These are phyloP conservation scores for Colletotrichum tofieldiae DNA, from an alignment of 2,329 filamentous ascomycete species.

Conservation along the genomic window DNA sequence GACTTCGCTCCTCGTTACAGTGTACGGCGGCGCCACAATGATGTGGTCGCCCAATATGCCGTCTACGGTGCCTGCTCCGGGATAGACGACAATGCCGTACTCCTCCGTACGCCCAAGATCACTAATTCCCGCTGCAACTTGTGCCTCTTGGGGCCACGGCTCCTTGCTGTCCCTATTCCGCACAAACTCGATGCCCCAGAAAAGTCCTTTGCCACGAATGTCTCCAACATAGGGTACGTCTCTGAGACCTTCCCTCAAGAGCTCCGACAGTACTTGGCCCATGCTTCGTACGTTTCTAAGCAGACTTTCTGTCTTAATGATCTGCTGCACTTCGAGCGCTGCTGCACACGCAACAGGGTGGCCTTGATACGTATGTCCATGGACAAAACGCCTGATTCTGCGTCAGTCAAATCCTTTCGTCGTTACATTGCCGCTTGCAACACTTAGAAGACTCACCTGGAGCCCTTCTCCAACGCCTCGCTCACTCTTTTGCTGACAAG, in stretches of 20 bases:
- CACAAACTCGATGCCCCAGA: constrained; percentile 65
- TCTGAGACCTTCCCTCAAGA: constrained; percentile 48
- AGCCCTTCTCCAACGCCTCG: constrained; percentile 64
- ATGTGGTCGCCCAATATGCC: constrained; percentile 78
- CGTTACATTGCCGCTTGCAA: constrained; percentile 36
- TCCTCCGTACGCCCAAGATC: constrained; percentile 45
- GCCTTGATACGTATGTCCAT: constrained; percentile 71
- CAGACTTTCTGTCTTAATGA: constrained; percentile 53
- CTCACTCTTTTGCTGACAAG: constrained; percentile 65
- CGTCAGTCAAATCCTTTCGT: constrained; percentile 2
- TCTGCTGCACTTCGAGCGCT: constrained; percentile 56
- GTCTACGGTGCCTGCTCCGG: constrained; percentile 72
- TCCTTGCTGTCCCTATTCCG: constrained; percentile 53
- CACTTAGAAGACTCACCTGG: constrained; percentile 47
- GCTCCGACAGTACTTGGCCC: constrained; percentile 50
- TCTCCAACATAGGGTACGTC: constrained; percentile 55
- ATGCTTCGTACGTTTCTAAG: constrained; percentile 51
- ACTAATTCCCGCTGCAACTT: constrained; percentile 52
- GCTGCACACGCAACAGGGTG: constrained; percentile 58
- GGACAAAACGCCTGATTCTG: constrained; percentile 62
- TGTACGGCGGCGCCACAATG: constrained; percentile 79
- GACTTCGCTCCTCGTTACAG: constrained; percentile 70
- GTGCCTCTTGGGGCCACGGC: constrained; percentile 53
- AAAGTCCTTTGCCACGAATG: constrained; percentile 60
- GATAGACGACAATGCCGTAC: constrained; percentile 69